Evolutionary conservation across 768 basidiomycete species (phyloP).

Genomic region (Cystobasidiopsis lactophilus): DNA sequence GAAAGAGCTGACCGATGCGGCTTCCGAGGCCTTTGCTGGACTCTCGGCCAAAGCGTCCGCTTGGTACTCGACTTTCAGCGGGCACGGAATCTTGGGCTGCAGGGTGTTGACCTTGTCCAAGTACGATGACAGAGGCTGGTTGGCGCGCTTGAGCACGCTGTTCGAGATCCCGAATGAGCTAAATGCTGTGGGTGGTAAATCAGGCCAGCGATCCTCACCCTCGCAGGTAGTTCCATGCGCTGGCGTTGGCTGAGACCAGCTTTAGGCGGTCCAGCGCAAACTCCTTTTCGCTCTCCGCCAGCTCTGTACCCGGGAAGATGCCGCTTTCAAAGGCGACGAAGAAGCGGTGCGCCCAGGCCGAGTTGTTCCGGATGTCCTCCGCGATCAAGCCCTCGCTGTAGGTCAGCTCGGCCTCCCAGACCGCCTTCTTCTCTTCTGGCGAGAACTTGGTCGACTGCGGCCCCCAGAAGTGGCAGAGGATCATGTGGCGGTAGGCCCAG

Average conservation of each 20-base stretch:
- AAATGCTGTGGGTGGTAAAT: neutral
- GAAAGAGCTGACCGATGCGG: neutral
- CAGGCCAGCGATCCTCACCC: conserved; percentile 27
- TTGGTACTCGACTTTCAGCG: conserved; percentile 6
- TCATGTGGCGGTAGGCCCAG: conserved; percentile 94
- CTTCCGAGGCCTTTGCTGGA: neutral
- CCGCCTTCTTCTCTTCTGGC: neutral
- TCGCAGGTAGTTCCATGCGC: conserved; percentile 91
- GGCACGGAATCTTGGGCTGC: neutral
- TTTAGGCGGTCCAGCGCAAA: conserved; percentile 66
- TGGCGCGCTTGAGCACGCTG: conserved; percentile 8
- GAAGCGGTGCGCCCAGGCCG: conserved; percentile 90
- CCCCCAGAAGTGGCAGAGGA: conserved; percentile 49
- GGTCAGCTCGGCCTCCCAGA: conserved; percentile 49
- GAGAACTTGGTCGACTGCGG: conserved; percentile 3
- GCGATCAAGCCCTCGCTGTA: conserved; percentile 48
- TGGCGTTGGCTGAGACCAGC: conserved; percentile 72
- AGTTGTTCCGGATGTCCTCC: conserved; percentile 77
- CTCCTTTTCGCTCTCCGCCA: conserved; percentile 49
- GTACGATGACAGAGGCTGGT: neutral
- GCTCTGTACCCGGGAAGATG: conserved; percentile 39
- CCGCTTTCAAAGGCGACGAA: conserved; percentile 60
- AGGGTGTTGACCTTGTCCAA: neutral
- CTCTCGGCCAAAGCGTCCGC: conserved; percentile 5
- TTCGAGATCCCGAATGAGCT: neutral